These are phyloP conservation scores for Monosporascus cannonballus DNA, from an alignment of 2,329 filamentous ascomycete species.

Conservation along the genomic window DNA sequence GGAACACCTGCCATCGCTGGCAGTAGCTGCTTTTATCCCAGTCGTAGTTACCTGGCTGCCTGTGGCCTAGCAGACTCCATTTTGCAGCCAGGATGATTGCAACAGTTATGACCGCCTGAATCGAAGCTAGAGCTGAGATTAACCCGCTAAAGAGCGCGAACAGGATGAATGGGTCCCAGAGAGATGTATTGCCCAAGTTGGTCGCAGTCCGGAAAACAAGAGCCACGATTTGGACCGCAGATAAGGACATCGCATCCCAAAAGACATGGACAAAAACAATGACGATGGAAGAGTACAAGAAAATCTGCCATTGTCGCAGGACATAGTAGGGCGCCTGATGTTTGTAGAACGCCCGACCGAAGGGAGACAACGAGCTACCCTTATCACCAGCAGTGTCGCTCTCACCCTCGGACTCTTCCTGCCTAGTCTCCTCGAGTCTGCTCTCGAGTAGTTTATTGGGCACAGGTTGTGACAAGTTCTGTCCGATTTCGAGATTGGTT, in stretches of 20 bases:
- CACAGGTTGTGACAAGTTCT: not conserved
- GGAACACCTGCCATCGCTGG: slow-evolving; percentile 51
- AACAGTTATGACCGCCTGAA: slow-evolving; percentile 38
- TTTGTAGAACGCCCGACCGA: slow-evolving; percentile 51
- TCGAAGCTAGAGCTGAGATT: slow-evolving; percentile 35
- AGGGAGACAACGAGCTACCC: slow-evolving; percentile 27
- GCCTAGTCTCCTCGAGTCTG: not conserved
- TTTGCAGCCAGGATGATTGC: slow-evolving; percentile 39
- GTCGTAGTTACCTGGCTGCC: slow-evolving; percentile 46
- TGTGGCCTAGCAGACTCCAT: slow-evolving; percentile 45
- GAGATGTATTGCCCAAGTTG: slow-evolving; percentile 16
- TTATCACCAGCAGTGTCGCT: slow-evolving; percentile 14
- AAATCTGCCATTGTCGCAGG: slow-evolving; percentile 39
- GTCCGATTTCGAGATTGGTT: not conserved
- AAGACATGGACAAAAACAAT: slow-evolving; percentile 40
- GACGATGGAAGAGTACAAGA: slow-evolving; percentile 42
- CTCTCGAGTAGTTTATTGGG: not conserved
- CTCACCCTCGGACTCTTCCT: slow-evolving; percentile 13
- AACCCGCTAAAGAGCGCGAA: slow-evolving; percentile 33
- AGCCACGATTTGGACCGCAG: slow-evolving; percentile 38
- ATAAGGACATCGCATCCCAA: slow-evolving; percentile 45
- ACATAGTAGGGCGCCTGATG: slow-evolving; percentile 44
- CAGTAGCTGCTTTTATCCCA: slow-evolving; percentile 53
- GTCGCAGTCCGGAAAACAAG: not conserved
- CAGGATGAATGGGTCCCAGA: slow-evolving; percentile 28